Base-by-base conservation (phyloP, 371 early-diverging fungal species). In the Mortierella sp. region DNA sequence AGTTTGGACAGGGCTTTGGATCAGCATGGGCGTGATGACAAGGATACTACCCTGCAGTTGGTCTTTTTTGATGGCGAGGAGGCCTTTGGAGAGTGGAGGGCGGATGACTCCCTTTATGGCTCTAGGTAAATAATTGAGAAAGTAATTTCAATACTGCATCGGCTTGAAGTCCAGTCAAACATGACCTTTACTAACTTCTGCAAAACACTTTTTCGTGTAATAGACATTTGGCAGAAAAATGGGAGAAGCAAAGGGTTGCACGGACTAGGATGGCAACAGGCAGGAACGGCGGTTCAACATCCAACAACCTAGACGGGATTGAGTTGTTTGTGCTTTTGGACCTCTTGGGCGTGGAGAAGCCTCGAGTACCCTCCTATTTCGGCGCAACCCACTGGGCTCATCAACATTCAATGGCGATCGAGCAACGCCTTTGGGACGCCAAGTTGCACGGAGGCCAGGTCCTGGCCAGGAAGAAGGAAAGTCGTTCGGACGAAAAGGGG, bases 21-120 rank as follows among this genome's bases (percentile, higher is more conserved):
- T 48, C 61, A 79, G 61, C 64, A 76, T 51, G 82, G 81, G 24
- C 48, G 79, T 37, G 46, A 53, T 43, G 74, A 82, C 28, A 64
- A 82, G 28, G 91, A 93, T 21, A 89, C 92, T 24, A 95, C 96
- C 0, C 40, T 98, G 46, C 97, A 99, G 82, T 72, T 99, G 51
- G 91, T 98, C 26, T 99, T 99, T 80, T 98, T 99, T 82, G 99
- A 99, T 87, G 99, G 99, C 34, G 99, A 99, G 80, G 99, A 99
- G 85, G 98, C 98, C 1, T 97, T 97, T 83, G 82, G 81, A 21
- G 79, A 91, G 0, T 98, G 98, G 98, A 88, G 91, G 0, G 80
- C 43, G 4, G 90, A 88, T 0, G 98, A 99, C 89, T 98, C 98
- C 0, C 89, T 97, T 43, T 99, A 98, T 89, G 99, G 99, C 5